A percentile compares a stretch with the other conserved stretches of the same genome.
phyloP scores from a whole-genome alignment of 2,329 filamentous ascomycete genomes.

The Zymoseptoria brevis region DNA sequence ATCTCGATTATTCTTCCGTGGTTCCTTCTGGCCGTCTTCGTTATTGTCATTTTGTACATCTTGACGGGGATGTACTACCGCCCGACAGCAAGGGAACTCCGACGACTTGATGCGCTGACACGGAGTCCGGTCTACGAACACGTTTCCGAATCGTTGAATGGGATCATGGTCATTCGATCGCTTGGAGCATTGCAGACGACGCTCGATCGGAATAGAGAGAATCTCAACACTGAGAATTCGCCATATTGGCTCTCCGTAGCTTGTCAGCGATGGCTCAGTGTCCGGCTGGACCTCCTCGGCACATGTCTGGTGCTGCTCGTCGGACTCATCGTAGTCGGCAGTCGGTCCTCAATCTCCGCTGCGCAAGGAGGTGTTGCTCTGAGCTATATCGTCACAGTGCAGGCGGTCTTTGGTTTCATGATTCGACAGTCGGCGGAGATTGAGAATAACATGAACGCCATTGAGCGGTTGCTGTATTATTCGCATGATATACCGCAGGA shows the following conservation, averaged over 20 bases:
- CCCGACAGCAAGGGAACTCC: constrained; percentile 1
- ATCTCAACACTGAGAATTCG: neutral
- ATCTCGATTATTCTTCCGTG: neutral
- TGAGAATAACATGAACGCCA: constrained; percentile 7
- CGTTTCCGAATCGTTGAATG: neutral
- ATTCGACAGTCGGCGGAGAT: neutral
- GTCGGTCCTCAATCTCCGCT: neutral
- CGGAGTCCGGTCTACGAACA: constrained; percentile 4
- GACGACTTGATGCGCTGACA: constrained; percentile 2
- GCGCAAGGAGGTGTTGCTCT: neutral
- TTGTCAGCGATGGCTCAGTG: neutral
- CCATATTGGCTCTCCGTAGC: neutral
- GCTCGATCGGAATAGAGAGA: neutral
- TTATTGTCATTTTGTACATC: neutral
- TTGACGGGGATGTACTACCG: neutral
- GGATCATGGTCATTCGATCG: neutral
- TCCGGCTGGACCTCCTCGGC: neutral
- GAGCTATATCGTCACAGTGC: constrained; percentile 40
- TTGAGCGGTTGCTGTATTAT: constrained; percentile 52
- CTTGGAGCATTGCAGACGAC: neutral
- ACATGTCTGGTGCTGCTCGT: neutral
- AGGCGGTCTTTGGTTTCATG: neutral
- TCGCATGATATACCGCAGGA: constrained; percentile 79
- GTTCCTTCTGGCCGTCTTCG: neutral
- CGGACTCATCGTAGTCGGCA: neutral